Conservation (phyloP, 1,139 yeast species). For the Kodamaea suecica region DNA sequence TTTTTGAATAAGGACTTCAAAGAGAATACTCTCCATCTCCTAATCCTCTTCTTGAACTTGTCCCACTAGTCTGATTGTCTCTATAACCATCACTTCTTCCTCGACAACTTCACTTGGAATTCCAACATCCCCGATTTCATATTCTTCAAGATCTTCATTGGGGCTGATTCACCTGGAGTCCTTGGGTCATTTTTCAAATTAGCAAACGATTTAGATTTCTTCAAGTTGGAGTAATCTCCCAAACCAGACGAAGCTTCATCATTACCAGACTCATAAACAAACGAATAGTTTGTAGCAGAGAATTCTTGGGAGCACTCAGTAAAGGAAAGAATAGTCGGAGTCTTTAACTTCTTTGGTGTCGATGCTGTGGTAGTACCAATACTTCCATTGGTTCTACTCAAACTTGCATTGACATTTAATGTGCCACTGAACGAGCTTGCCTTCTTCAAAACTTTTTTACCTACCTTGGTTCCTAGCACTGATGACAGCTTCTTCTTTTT, state of each 20-base stretch:
- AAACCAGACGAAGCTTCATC: constrained; percentile 9
- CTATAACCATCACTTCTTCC: constrained; percentile 4
- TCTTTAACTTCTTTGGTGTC: constrained; percentile 10
- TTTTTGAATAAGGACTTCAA: too few relatives aligned
- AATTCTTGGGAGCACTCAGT: constrained; percentile 27
- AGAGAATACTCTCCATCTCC: too few relatives aligned
- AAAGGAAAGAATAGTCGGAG: constrained; percentile 20
- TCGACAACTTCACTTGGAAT: constrained; percentile 30
- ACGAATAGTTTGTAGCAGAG: constrained; percentile 18
- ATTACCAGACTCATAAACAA: constrained; percentile 19
- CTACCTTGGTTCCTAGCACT: constrained; percentile 9
- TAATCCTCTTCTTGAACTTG: too few relatives aligned
- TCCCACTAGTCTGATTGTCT: too few relatives aligned
- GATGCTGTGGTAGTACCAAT: neutral
- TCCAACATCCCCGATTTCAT: constrained; percentile 39
- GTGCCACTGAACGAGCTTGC: constrained; percentile 15
- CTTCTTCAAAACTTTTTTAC: constrained; percentile 15
- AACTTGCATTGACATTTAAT: constrained; percentile 1
- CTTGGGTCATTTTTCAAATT: constrained; percentile 12
- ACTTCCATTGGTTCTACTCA: constrained; percentile 1
- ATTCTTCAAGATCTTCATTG: constrained; percentile 20
- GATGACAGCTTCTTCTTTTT: constrained; percentile 8
- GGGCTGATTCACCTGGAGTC: constrained; percentile 6
- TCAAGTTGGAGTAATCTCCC: constrained; percentile 7
- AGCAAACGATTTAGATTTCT: constrained; percentile 18